Base-by-base conservation (phyloP, 139 green algal species). In the Axilococcus clingmanii region DNA sequence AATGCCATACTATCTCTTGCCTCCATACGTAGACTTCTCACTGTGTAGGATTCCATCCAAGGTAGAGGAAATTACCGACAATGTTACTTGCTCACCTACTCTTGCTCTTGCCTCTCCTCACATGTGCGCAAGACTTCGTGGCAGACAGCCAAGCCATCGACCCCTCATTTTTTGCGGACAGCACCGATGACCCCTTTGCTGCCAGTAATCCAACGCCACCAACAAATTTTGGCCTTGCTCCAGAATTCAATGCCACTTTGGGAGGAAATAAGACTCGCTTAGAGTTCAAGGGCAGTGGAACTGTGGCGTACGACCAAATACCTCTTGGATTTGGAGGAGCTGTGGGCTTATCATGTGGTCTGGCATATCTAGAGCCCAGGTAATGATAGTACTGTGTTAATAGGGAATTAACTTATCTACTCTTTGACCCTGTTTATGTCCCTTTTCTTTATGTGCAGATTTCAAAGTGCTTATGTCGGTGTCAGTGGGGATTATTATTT, bases 291-390 rank as follows among this genome's bases (percentile, higher is more conserved):
- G 54, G 46, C 14, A 45, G 27, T 14, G 63, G 43, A 15, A 61
- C 60, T 11, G 44, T 22, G 2, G 47, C 42, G 2, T 71, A 61
- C 19, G 35, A 31, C n/a, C 9, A 28, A 17, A 4, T 43, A 5
- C 63, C 63, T 2, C 41, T 71, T 7, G 6, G 37, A 4, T 38
- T 12, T 17, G 41, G 20, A 0, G 63, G 56, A 6, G 56, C 42
- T n/a, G 33, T 62, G 19, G 3, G 12, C 15, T 40, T 72, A 7
- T 50, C 27, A 34, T 72, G 63, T 32, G 55, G 55, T 31, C 31
- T 64, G 27, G 55, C 40, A 14, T 71, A 61, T 34, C 4, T 60
- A 8, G 47, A 40, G n/a, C n/a, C n/a, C n/a, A n/a, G n/a, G n/a
- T n/a, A n/a, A n/a, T n/a, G n/a, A 3, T 27, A 28, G n/a, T 40